phyloP scores from a whole-genome alignment of 805 yeast genomes.

The Yueomyces sinensis region DNA sequence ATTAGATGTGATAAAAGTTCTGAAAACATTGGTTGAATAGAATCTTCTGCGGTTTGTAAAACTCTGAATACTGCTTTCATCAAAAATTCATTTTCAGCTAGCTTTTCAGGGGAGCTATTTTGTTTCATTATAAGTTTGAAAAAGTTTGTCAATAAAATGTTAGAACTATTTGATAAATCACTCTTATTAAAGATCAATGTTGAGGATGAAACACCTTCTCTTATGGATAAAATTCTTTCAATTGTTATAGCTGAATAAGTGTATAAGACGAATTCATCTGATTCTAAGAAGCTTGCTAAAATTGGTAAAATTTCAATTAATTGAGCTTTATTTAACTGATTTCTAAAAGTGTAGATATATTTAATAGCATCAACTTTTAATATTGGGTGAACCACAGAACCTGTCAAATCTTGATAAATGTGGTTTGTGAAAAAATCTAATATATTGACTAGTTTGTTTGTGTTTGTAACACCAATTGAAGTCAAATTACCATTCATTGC shows the following conservation, averaged over 20 bases:
- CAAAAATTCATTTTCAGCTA: slow-evolving; percentile 89
- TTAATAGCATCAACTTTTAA: slow-evolving; percentile 86
- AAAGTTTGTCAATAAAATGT: slow-evolving; percentile 49
- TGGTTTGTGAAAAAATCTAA: slow-evolving; percentile 71
- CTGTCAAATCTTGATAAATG: slow-evolving; percentile 72
- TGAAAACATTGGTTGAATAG: slow-evolving; percentile 33
- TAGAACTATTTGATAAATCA: slow-evolving; percentile 55
- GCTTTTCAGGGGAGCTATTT: slow-evolving; percentile 64
- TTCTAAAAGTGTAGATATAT: slow-evolving; percentile 78
- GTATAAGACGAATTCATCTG: slow-evolving; percentile 66
- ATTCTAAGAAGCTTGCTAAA: slow-evolving; percentile 53
- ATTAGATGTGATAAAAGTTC: slow-evolving; percentile 51
- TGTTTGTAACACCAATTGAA: slow-evolving; percentile 72
- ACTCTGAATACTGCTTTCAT: slow-evolving; percentile 84
- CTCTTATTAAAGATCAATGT: slow-evolving; percentile 51
- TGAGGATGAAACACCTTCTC: slow-evolving; percentile 37
- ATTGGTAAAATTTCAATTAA: slow-evolving; percentile 68
- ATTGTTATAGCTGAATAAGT: slow-evolving; percentile 90
- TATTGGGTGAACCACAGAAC: slow-evolving; percentile 50
- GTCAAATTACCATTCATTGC: slow-evolving; percentile 91
- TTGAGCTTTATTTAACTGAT: slow-evolving; percentile 82
- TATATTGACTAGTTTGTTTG: slow-evolving; percentile 74
- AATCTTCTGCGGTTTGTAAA: slow-evolving; percentile 55
- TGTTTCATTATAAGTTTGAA: slow-evolving; percentile 52
- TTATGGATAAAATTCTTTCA: slow-evolving; percentile 73